Evolutionary conservation across 139 green algal species (phyloP), one percentile per base, ranked within the genome.

Genomic region (Asterochloris sp.): DNA sequence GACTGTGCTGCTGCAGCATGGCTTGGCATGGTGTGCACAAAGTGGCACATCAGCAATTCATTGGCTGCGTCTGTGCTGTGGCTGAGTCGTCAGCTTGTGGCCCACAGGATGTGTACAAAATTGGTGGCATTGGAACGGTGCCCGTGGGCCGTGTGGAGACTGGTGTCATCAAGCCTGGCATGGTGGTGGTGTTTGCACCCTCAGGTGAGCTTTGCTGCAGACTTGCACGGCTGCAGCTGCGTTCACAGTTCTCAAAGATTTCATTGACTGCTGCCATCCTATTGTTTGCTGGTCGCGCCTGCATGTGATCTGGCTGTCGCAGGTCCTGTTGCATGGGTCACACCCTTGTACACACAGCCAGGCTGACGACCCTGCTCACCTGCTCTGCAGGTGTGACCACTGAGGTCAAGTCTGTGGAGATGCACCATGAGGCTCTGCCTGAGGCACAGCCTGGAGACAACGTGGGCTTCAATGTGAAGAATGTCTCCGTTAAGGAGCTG

Each of bases 381-480:
- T 92, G 92, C 85, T 78, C 71, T 61, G 38, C 38, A 60, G 88
- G 82, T 73, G 83, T 91, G 67, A 87, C 82, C 62, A 89, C 88
- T 83, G 88, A 91, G 75, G 86, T 99, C 78, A 98, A 98, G 91
- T 98, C 97, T 69, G 95, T 99, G 84, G 97, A 99, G 95, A 99
- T 99, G 97, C 97, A 99, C 94, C 97, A 99, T 92, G 96, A 99
- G 96, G 93, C 93, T 84, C 91, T 99, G 83, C 91, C 94, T 62
- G 89, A 96, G 91, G 94, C 94, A 69, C 89, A 89, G 79, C 95
- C 97, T 78, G 97, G 97, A 85, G 97, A 99, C 95, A 99, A 99
- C 89, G 97, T 99, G 29, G 97, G 97, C 92, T 98, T 99, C 92
- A 99, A 99, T 92, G 95, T 99, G 86, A 99, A 99, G 94, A 88